Conservation (phyloP, 257 asterid species). For the Solanum medicagineum region DNA sequence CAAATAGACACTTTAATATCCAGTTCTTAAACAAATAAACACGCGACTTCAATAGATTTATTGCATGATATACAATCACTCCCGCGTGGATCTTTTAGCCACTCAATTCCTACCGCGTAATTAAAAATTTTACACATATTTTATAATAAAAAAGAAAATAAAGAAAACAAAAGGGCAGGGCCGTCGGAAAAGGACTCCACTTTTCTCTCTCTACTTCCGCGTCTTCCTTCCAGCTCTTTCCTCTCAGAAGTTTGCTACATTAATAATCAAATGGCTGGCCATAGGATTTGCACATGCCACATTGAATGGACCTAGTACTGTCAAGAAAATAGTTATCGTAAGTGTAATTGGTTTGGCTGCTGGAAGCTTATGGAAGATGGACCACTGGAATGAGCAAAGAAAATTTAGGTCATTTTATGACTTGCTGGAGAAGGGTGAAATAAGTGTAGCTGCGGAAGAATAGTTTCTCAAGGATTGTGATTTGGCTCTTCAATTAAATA, state of each 20-base stretch:
- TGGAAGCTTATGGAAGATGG: conserved; percentile 67
- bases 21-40: too few relatives aligned
- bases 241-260: not conserved
- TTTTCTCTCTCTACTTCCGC: too few relatives aligned
- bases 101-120: too few relatives aligned
- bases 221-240: too few relatives aligned
- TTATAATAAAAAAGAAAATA: too few relatives aligned
- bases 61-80: too few relatives aligned
- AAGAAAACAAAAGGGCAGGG: too few relatives aligned
- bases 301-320: conserved; percentile 63
- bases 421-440: conserved; percentile 52
- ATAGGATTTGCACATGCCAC: conserved; percentile 57
- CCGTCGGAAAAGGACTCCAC: too few relatives aligned
- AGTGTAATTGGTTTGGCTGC: conserved; percentile 42
- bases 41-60: too few relatives aligned
- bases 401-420: conserved; percentile 46
- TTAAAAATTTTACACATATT: too few relatives aligned
- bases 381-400: conserved; percentile 75
- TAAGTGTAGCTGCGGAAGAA: conserved; percentile 43
- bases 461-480: conserved; percentile 10
- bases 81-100: too few relatives aligned
- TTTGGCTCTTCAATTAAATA: conserved; percentile 21
- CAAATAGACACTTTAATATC: too few relatives aligned
- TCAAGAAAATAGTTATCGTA: conserved; percentile 56
- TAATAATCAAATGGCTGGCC: conserved; percentile 44